phyloP scores from a whole-genome alignment of 2,329 filamentous ascomycete species.

The Paecilomyces sp. region DNA sequence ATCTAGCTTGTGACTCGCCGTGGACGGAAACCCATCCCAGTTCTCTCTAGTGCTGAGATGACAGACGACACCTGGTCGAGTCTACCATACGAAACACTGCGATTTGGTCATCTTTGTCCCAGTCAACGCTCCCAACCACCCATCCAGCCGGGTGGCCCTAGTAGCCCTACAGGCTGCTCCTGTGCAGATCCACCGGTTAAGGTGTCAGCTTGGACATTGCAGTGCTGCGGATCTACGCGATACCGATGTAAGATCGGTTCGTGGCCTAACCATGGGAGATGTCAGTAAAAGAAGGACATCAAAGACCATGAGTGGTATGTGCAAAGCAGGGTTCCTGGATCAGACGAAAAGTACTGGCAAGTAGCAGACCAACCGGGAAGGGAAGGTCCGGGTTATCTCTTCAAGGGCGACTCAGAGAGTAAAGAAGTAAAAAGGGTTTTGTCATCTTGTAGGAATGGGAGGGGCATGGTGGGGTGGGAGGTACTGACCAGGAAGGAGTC shows the following conservation, averaged over 20 bases:
- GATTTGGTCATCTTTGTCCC: background rate
- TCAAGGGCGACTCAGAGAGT: conserved; percentile 61
- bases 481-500: conserved; percentile 15
- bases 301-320: background rate
- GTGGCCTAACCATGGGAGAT: background rate
- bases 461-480: conserved; percentile 12
- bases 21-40: background rate
- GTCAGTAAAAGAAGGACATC: background rate
- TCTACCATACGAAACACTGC: background rate
- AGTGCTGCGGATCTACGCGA: background rate
- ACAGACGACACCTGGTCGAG: background rate
- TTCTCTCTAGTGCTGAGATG: background rate
- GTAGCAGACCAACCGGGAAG: conserved; percentile 61
- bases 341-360: conserved; percentile 67
- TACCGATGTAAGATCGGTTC: background rate
- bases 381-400: conserved; percentile 54
- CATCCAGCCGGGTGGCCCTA: background rate
- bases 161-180: background rate
- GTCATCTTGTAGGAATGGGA: conserved; percentile 47
- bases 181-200: background rate
- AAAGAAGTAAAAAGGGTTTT: conserved; percentile 55
- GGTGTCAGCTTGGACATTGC: background rate
- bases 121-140: background rate
- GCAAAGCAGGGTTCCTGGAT: conserved; percentile 21
- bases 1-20: background rate